phyloP scores from a whole-genome alignment of 495 filamentous ascomycete species.

The Paragyromitra xinjiangensis region DNA sequence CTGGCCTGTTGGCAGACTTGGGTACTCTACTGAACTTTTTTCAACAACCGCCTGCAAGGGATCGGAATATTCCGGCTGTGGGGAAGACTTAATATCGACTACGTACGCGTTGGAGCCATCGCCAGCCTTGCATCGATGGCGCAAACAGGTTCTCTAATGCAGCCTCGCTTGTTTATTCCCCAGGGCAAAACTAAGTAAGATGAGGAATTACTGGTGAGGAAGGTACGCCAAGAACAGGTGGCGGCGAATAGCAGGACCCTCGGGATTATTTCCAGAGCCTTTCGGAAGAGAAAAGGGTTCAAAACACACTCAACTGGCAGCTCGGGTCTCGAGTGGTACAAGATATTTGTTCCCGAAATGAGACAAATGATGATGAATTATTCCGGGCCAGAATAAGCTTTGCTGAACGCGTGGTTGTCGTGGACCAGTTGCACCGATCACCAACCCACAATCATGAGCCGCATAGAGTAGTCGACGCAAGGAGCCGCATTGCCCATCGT shows the following conservation, averaged over 20 bases:
- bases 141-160: not conserved
- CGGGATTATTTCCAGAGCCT: not conserved
- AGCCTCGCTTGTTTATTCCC: conserved; percentile 18
- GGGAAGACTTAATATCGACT: not conserved
- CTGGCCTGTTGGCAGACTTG: not conserved
- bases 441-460: conserved; percentile 10
- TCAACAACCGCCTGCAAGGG: not conserved
- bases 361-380: conserved; percentile 34
- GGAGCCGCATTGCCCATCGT: conserved; percentile 27
- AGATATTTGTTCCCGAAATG: conserved; percentile 35
- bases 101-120: conserved; percentile 8
- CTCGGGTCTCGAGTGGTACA: conserved; percentile 13
- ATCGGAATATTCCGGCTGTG: conserved; percentile 4
- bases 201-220: not conserved
- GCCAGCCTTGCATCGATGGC: conserved; percentile 2
- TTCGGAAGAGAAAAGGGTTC: conserved; percentile 17
- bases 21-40: not conserved
- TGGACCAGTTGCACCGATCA: conserved; percentile 44
- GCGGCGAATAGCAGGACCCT: not conserved
- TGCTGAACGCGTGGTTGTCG: conserved; percentile 24
- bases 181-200: not conserved
- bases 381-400: conserved; percentile 40
- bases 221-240: not conserved
- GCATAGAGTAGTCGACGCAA: conserved; percentile 13
- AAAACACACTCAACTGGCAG: not conserved